Base-by-base conservation (phyloP, 257 asterid species). In the Solanum neorickii region DNA sequence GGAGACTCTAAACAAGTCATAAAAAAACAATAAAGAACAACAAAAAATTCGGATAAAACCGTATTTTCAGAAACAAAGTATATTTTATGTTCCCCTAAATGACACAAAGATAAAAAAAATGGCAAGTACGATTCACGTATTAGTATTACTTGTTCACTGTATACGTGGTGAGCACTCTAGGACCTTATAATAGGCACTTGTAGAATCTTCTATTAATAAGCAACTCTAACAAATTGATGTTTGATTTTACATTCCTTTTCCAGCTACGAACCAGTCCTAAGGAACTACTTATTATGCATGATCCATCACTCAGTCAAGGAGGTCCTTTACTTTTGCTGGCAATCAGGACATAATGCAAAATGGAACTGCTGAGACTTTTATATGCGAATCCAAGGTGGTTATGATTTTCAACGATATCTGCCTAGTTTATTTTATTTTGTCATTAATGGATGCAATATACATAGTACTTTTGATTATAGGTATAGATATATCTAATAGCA, bases 331-430 rank as follows among this genome's bases (percentile, higher is more conserved):
- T 31, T 86, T 78, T 70, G 68, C 88, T 16, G 88, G 78, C 82
- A 89, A 89, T 70, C 92, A 49, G 21, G 68, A 29, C 68, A n/a
- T n/a, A 47, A 39, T 77, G 87, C 91, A 86, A 87, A 92, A 86
- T 83, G 92, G 91, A 85, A 27, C 42, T 83, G 87, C 88, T 49
- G 89, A 21, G 56, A 42, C 88, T 31, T 69, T 89, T 76, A 56
- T 52, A n/a, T 70, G 41, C 52, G 56, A 88, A 27, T 91, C 95
- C 37, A 91, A 93, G 98, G 95, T 95, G 84, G 86, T 90, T 44
- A 59, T 25, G 29, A 83, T 27, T 70, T 25, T 46, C 25, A 23
- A 42, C 39, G 69, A 60, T 5, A 68, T 23, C 5, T 46, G 41
- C 56, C 13, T 59, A 42, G 31, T 21, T 68, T 35, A 9, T 72